These are phyloP conservation scores for Globisporangium viniferum DNA, from an alignment of 352 stramenopile species.

Conservation along the genomic window DNA sequence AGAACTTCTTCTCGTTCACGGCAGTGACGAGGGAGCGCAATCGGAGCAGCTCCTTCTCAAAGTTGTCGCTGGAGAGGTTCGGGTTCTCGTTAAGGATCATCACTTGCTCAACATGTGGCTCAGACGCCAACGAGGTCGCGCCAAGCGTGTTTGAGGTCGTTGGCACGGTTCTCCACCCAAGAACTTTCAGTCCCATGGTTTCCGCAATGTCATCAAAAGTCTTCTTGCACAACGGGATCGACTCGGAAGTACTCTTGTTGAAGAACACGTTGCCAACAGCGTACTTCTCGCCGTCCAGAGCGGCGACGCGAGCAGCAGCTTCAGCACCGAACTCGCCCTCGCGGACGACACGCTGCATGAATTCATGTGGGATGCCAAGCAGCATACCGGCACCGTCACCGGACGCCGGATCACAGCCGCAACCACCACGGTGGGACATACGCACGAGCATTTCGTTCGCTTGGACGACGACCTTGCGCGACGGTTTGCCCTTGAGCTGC, in stretches of 20 bases:
- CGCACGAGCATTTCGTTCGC: constrained; percentile 97
- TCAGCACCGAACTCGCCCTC: constrained; percentile 68
- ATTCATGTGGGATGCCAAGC: constrained; percentile 95
- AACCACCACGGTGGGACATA: constrained; percentile 95
- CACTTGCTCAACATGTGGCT: constrained; percentile 94
- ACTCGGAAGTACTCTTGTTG: constrained; percentile 58
- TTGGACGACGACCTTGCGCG: constrained; percentile 89
- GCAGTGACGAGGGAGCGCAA: constrained; percentile 51
- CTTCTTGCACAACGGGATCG: constrained; percentile 86
- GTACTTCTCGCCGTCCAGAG: constrained; percentile 77
- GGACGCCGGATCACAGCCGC: constrained; percentile 93
- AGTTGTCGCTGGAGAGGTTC: constrained; percentile 63
- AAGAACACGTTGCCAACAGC: constrained; percentile 92
- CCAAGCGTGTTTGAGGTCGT: constrained; percentile 93
- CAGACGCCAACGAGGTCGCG: constrained; percentile 90
- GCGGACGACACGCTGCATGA: constrained; percentile 84
- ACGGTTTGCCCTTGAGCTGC: constrained; percentile 93
- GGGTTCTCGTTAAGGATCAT: constrained; percentile 87
- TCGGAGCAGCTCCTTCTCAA: constrained; percentile 90
- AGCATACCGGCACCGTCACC: constrained; percentile 93
- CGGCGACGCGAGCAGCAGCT: constrained; percentile 26
- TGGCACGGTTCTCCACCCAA: constrained; percentile 93
- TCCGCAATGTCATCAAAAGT: constrained; percentile 81
- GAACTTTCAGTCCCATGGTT: constrained; percentile 87
- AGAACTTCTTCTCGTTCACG: constrained; percentile 68